phyloP scores from a whole-genome alignment of 192 early-diverging fungal genomes.

The Mortierella alpina region DNA sequence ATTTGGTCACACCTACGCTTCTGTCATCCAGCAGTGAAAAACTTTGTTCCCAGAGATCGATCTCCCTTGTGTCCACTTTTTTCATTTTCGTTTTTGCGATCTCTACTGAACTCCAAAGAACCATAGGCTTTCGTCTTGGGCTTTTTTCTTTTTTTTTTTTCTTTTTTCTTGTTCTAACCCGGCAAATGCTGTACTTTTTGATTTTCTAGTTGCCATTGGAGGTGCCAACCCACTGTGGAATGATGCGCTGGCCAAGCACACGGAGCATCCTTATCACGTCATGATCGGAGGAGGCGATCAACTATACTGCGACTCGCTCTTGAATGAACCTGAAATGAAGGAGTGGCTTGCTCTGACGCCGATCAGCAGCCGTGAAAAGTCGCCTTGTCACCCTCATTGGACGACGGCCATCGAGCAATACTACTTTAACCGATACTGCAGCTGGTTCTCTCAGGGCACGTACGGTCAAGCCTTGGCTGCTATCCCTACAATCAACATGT shows the following conservation, averaged over 20 bases:
- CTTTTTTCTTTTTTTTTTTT: constrained; percentile 3
- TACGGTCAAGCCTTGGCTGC: constrained; percentile 70
- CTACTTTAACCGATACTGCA: constrained; percentile 48
- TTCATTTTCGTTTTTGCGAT: not conserved
- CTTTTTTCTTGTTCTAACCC: not conserved
- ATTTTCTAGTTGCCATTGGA: constrained; percentile 55
- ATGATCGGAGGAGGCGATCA: constrained; percentile 83
- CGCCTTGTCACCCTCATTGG: constrained; percentile 25
- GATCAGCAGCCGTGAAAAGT: constrained; percentile 54
- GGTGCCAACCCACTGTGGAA: constrained; percentile 71
- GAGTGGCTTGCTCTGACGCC: constrained; percentile 59
- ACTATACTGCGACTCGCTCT: constrained; percentile 72
- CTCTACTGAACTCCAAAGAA: not conserved
- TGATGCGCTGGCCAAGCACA: constrained; percentile 72
- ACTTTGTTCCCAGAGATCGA: not conserved
- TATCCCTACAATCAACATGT: constrained; percentile 79
- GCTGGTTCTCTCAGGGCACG: constrained; percentile 47
- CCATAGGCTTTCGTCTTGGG: not conserved
- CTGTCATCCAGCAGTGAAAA: not conserved
- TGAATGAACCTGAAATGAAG: constrained; percentile 66
- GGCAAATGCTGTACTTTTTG: constrained; percentile 16
- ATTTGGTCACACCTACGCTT: too few species aligned
- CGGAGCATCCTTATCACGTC: constrained; percentile 70
- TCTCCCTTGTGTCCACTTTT: not conserved
- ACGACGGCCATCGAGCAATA: constrained; percentile 27